Conservation (phyloP, 202 grass and related monocot genomes). For the Musa balbisiana region DNA sequence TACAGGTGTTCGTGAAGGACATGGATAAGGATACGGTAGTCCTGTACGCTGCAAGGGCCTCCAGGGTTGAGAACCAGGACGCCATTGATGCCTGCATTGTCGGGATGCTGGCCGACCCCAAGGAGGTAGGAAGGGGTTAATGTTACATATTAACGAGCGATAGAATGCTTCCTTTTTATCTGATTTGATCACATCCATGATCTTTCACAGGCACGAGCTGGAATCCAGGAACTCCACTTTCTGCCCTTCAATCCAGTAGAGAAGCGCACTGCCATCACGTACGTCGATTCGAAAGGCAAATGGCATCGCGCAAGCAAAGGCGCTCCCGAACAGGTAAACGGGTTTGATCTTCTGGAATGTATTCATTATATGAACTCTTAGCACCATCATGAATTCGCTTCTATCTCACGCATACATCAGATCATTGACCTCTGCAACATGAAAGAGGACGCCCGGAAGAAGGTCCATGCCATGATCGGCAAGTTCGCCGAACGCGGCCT, state of each 20-base stretch:
- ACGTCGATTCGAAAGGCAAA: slow-evolving; percentile 59
- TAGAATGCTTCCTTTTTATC: neutral
- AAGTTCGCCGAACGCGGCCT: slow-evolving; percentile 68
- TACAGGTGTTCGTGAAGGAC: slow-evolving; percentile 46
- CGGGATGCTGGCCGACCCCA: slow-evolving; percentile 72
- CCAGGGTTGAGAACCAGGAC: slow-evolving; percentile 92
- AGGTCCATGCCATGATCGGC: slow-evolving; percentile 50
- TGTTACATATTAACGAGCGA: too few relatives aligned
- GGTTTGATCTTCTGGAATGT: neutral
- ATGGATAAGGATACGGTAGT: slow-evolving; percentile 77
- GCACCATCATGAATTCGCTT: neutral
- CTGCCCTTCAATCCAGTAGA: slow-evolving; percentile 93
- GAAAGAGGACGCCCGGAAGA: slow-evolving; percentile 41
- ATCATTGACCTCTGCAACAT: slow-evolving; percentile 90
- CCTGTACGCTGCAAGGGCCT: slow-evolving; percentile 62
- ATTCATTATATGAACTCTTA: neutral
- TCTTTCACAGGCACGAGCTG: slow-evolving; percentile 40
- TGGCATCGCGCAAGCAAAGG: slow-evolving; percentile 94
- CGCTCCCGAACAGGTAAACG: slow-evolving; percentile 46
- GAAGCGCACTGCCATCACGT: slow-evolving; percentile 92
- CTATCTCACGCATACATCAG: neutral
- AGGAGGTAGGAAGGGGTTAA: slow-evolving; percentile 27
- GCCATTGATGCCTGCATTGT: slow-evolving; percentile 92
- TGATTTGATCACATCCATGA: neutral
- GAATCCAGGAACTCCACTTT: slow-evolving; percentile 82